Evolutionary conservation across 2,329 filamentous ascomycete species (phyloP).

Genomic region (Triangularia verruculosa): DNA sequence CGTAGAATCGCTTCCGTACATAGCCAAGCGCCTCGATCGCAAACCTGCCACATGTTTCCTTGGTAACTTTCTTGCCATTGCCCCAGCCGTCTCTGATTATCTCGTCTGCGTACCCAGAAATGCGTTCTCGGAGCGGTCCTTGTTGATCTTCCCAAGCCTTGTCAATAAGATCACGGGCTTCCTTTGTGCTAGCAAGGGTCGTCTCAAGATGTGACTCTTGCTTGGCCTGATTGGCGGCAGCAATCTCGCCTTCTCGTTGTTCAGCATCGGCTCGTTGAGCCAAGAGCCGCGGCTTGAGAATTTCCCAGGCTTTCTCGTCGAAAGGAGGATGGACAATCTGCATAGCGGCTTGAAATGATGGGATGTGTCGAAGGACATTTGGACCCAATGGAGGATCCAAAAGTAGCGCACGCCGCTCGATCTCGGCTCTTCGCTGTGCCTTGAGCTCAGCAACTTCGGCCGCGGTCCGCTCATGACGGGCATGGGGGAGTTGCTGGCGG

Average conservation of each 20-base stretch:
- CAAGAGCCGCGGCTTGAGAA: slow-evolving; percentile 64
- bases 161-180: slow-evolving; percentile 59
- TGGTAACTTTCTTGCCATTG: slow-evolving; percentile 59
- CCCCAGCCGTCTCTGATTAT: slow-evolving; percentile 65
- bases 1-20: slow-evolving; percentile 65
- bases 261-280: slow-evolving; percentile 65
- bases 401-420: slow-evolving; percentile 65
- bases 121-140: slow-evolving; percentile 61
- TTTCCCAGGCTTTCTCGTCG: slow-evolving; percentile 66
- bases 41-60: slow-evolving; percentile 63
- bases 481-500: slow-evolving; percentile 20
- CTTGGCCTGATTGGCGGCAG: slow-evolving; percentile 27
- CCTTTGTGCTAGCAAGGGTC: slow-evolving; percentile 38
- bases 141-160: slow-evolving; percentile 70
- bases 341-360: slow-evolving; percentile 70
- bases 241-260: slow-evolving; percentile 38
- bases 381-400: slow-evolving; percentile 64
- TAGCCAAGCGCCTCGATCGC: slow-evolving; percentile 69
- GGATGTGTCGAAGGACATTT: slow-evolving; percentile 63
- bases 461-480: slow-evolving; percentile 51
- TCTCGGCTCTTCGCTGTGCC: slow-evolving; percentile 62
- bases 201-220: slow-evolving; percentile 22
- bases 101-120: slow-evolving; percentile 67
- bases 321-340: slow-evolving; percentile 63
- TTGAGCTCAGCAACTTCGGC: slow-evolving; percentile 64